Conservation (phyloP, 441 rosid species). For the Flueggea neowawraea region DNA sequence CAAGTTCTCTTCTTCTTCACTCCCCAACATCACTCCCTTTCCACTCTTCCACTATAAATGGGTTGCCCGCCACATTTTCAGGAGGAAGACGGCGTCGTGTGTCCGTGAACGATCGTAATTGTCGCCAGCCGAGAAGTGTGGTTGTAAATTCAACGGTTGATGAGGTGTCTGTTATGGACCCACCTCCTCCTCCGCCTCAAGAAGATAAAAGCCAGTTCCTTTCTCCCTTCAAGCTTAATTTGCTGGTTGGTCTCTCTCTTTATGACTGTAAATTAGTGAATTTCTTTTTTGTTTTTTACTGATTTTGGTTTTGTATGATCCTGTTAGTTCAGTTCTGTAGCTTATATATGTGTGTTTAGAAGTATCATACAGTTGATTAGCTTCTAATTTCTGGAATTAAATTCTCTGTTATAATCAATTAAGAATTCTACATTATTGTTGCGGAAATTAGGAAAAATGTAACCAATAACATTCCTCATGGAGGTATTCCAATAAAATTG, state of each 20-base stretch:
- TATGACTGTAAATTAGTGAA: not conserved
- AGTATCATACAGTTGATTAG: too few species aligned
- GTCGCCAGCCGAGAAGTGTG: conserved; percentile 13
- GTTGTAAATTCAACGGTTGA: conserved; percentile 37
- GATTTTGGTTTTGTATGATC: not conserved
- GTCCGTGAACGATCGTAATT: not conserved
- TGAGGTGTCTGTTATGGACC: conserved; percentile 37
- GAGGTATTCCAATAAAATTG: too few species aligned
- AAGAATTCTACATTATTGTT: too few species aligned
- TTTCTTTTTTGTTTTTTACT: not conserved
- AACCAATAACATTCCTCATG: too few species aligned
- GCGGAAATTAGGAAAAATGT: too few species aligned
- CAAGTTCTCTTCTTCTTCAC: too few species aligned
- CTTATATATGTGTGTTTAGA: too few species aligned
- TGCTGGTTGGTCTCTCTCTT: conserved; percentile 45
- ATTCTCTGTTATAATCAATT: too few species aligned
- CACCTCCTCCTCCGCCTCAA: conserved; percentile 23
- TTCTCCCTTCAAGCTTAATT: conserved; percentile 55
- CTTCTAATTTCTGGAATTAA: too few species aligned
- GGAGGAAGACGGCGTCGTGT: not conserved
- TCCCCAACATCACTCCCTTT: too few species aligned
- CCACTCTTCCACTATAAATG: too few species aligned
- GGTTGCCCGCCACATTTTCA: not conserved
- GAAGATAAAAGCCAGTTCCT: conserved; percentile 13
- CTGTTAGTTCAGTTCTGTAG: too few species aligned